Conservation (phyloP, 208 protist genomes). For the Strigomonas culicis region DNA sequence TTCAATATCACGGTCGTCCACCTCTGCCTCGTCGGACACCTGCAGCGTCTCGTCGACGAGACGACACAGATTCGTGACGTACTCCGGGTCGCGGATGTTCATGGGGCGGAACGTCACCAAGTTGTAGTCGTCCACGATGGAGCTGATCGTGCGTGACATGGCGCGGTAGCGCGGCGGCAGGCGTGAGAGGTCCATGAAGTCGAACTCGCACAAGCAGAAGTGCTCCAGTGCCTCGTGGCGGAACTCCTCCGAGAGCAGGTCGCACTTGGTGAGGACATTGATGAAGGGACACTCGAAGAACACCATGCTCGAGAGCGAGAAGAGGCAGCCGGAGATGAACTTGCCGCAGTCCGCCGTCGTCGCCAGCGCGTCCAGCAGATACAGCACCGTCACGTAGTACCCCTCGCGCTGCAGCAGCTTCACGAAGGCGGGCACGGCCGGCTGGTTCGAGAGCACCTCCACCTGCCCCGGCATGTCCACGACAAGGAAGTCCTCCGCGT, state of each 20-base stretch:
- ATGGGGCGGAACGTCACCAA: constrained; percentile 82
- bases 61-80: constrained; percentile 67
- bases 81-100: constrained; percentile 64
- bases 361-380: constrained; percentile 82
- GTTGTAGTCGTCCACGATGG: constrained; percentile 76
- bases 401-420: constrained; percentile 77
- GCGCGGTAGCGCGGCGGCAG: constrained; percentile 56
- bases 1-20: constrained; percentile 62
- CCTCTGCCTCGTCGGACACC: constrained; percentile 84
- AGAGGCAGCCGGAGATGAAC: constrained; percentile 89
- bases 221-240: constrained; percentile 72
- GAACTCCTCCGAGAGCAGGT: constrained; percentile 70
- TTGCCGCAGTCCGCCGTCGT: constrained; percentile 85
- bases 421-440: constrained; percentile 86
- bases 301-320: constrained; percentile 89
- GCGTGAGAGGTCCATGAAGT: constrained; percentile 66
- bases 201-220: constrained; percentile 89
- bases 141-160: constrained; percentile 65
- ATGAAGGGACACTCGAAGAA: constrained; percentile 91
- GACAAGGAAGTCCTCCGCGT: constrained; percentile 96
- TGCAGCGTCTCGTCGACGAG: constrained; percentile 83
- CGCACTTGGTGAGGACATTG: constrained; percentile 90
- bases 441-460: constrained; percentile 98
- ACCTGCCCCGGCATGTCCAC: constrained; percentile 99
- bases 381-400: constrained; percentile 80